phyloP scores from a whole-genome alignment of 2,329 filamentous ascomycete genomes.

The Pestalotiopsis sp. region DNA sequence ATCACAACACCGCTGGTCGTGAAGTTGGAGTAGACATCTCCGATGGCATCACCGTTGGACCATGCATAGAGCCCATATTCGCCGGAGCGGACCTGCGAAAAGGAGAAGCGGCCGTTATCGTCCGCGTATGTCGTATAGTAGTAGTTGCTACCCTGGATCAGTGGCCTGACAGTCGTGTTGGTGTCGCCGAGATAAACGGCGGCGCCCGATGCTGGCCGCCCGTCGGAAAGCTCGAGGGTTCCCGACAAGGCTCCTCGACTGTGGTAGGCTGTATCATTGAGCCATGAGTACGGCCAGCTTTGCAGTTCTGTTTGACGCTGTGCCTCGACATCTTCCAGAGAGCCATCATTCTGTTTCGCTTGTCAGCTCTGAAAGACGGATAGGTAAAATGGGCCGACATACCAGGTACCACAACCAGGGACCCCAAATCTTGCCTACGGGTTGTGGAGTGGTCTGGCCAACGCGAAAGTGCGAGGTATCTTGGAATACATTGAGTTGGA shows the following conservation, averaged over 20 bases:
- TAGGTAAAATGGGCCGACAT: neutral
- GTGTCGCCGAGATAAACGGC: conserved; percentile 53
- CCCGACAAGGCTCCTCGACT: conserved; percentile 47
- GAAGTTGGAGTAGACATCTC: conserved; percentile 47
- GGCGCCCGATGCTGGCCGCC: conserved; percentile 48
- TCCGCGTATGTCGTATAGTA: conserved; percentile 53
- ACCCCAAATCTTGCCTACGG: conserved; percentile 43
- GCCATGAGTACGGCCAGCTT: conserved; percentile 52
- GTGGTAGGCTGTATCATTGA: conserved; percentile 46
- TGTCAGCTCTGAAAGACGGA: neutral
- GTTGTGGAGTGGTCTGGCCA: conserved; percentile 34
- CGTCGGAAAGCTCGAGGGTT: conserved; percentile 45
- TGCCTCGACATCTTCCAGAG: conserved; percentile 40
- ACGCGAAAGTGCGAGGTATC: conserved; percentile 48
- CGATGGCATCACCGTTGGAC: conserved; percentile 46
- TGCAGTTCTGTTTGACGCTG: conserved; percentile 41
- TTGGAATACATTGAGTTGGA: conserved; percentile 57
- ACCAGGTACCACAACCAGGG: conserved; percentile 45
- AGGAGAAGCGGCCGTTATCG: conserved; percentile 41
- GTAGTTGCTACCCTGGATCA: conserved; percentile 49
- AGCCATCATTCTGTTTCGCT: conserved; percentile 42
- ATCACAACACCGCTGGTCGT: conserved; percentile 42
- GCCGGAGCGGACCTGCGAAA: conserved; percentile 44
- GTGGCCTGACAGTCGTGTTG: conserved; percentile 42
- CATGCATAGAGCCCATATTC: conserved; percentile 52